Percentiles rank a stretch among this genome's conserved stretches.
Conservation (phyloP, 2,329 filamentous ascomycete species). For the Colletotrichum sp. region DNA sequence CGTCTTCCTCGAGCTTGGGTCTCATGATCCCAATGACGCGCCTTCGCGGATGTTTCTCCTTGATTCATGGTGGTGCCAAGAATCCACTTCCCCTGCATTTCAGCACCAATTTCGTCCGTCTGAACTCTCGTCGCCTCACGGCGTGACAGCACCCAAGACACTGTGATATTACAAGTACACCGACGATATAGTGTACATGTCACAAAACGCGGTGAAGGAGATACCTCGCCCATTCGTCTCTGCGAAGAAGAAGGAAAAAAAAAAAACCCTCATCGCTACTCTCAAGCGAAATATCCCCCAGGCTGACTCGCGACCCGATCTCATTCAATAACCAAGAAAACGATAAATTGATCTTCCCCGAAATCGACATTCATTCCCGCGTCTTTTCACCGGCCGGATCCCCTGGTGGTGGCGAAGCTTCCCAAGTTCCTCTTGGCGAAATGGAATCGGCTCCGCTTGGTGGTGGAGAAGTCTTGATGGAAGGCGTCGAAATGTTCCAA, state of each 20-base stretch:
- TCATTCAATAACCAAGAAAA: background rate
- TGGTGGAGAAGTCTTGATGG: background rate
- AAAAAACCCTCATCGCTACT: background rate
- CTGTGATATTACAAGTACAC: background rate
- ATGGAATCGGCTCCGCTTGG: background rate
- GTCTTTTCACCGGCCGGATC: background rate
- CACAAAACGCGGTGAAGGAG: background rate
- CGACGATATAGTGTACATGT: background rate
- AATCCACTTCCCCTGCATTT: constrained; percentile 17
- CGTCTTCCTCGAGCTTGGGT: background rate
- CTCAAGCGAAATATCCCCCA: background rate
- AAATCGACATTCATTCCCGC: background rate
- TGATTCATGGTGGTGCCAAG: constrained; percentile 13
- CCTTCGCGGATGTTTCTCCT: background rate
- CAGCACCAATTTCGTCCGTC: background rate
- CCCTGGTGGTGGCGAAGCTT: constrained; percentile 19
- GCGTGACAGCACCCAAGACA: background rate
- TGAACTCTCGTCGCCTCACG: background rate
- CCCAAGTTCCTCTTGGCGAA: constrained; percentile 5
- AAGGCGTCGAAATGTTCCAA: background rate
- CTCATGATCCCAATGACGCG: background rate
- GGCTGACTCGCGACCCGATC: constrained; percentile 1
- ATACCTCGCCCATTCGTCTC: background rate
- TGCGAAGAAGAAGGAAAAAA: background rate
- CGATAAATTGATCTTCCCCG: background rate